Percentiles rank a stretch among this genome's conserved stretches.
phyloP scores from a whole-genome alignment of 805 yeast species.

The Saccharomycopsis malanga region DNA sequence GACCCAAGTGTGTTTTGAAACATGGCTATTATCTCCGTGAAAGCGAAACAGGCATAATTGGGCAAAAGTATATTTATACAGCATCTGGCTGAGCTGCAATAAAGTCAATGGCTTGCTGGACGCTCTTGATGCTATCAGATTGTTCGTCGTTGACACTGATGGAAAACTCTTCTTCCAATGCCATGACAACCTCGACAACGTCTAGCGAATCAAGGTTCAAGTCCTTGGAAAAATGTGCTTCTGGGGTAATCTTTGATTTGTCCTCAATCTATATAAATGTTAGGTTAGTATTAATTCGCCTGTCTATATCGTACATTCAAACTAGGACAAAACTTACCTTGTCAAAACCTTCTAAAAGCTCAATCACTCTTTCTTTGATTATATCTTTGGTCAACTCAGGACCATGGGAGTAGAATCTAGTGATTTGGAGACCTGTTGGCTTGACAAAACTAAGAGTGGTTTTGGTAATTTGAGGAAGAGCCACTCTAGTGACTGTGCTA shows the following conservation, averaged over 20 bases:
- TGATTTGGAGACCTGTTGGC: neutral
- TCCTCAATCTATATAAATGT: slow-evolving; percentile 8
- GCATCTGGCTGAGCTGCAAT: slow-evolving; percentile 60
- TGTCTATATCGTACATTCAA: too few relatives aligned
- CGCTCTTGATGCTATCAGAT: slow-evolving; percentile 89
- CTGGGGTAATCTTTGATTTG: slow-evolving; percentile 26
- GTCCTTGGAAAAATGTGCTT: slow-evolving; percentile 46
- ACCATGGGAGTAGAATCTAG: slow-evolving; percentile 42
- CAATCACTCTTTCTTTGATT: slow-evolving; percentile 54
- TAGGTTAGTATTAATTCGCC: slow-evolving; percentile 1
- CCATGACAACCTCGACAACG: slow-evolving; percentile 91
- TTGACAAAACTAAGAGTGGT: neutral
- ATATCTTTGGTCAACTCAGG: slow-evolving; percentile 58
- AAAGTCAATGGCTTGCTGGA: slow-evolving; percentile 88
- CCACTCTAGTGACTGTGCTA: neutral
- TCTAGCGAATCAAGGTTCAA: slow-evolving; percentile 78
- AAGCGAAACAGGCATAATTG: neutral
- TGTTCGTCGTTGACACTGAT: slow-evolving; percentile 83
- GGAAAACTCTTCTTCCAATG: slow-evolving; percentile 88
- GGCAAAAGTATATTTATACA: slow-evolving; percentile 23
- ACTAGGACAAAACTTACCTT: slow-evolving; percentile 35
- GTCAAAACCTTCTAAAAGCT: slow-evolving; percentile 58
- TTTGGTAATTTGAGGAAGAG: neutral
- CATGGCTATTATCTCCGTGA: neutral
- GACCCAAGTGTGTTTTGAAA: too few relatives aligned